Evolutionary conservation across 371 early-diverging fungal genomes (phyloP).

Genomic region (Mucor irregularis): DNA sequence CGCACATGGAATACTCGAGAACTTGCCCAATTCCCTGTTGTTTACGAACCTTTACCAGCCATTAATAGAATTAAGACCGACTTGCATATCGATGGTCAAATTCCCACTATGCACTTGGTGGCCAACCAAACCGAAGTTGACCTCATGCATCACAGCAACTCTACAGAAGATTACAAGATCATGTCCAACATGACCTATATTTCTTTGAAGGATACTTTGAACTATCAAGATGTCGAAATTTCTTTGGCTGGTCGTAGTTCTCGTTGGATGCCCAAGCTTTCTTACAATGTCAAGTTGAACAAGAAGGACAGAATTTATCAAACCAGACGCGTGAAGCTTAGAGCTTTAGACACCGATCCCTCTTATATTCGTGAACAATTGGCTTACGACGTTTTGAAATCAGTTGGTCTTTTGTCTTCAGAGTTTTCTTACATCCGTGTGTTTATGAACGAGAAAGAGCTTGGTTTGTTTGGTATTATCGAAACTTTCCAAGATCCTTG

Average conservation of each 20-base stretch:
- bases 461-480: slow-evolving; percentile 40
- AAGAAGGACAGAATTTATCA: slow-evolving; percentile 22
- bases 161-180: neutral
- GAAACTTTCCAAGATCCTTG: slow-evolving; percentile 40
- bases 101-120: slow-evolving; percentile 20
- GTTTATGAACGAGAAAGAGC: slow-evolving; percentile 32
- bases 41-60: slow-evolving; percentile 11
- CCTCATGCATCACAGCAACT: slow-evolving; percentile 8
- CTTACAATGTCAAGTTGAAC: slow-evolving; percentile 27
- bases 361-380: slow-evolving; percentile 41
- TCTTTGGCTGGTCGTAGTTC: slow-evolving; percentile 34
- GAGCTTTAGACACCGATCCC: slow-evolving; percentile 34
- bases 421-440: slow-evolving; percentile 31
- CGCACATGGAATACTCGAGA: slow-evolving; percentile 25
- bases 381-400: slow-evolving; percentile 24
- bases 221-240: slow-evolving; percentile 8
- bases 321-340: slow-evolving; percentile 32
- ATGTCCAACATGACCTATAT: slow-evolving; percentile 19
- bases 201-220: slow-evolving; percentile 2
- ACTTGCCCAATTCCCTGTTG: slow-evolving; percentile 6
- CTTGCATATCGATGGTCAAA: slow-evolving; percentile 26
- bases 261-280: slow-evolving; percentile 24
- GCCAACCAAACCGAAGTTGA: slow-evolving; percentile 16
- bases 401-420: slow-evolving; percentile 27
- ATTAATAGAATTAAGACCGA: slow-evolving; percentile 19